phyloP scores from a whole-genome alignment of 768 basidiomycete species.

The Heimioporus sp. region DNA sequence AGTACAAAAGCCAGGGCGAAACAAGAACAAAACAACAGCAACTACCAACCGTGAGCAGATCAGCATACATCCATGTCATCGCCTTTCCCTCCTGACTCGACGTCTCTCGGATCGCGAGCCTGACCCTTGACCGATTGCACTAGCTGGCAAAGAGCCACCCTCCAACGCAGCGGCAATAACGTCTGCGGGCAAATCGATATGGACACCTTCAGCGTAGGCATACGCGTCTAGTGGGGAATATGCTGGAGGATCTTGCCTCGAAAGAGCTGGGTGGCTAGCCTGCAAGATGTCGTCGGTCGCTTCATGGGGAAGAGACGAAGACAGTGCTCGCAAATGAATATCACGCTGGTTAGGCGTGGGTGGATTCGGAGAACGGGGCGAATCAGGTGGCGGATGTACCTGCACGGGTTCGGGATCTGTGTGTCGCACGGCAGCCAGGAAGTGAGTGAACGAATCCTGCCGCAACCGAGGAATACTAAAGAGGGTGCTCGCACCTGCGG shows the following conservation, averaged over 20 bases:
- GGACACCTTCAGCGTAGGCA: conserved; percentile 84
- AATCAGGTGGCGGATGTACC: conserved; percentile 77
- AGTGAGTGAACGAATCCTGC: conserved; percentile 64
- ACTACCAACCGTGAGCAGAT: conserved; percentile 11
- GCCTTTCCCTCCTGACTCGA: conserved; percentile 51
- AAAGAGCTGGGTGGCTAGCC: conserved; percentile 32
- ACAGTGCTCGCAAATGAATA: conserved; percentile 72
- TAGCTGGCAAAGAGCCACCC: conserved; percentile 60
- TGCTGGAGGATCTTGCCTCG: conserved; percentile 73
- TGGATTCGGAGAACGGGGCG: conserved; percentile 74
- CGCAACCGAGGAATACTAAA: conserved; percentile 73
- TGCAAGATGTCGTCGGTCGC: conserved; percentile 25
- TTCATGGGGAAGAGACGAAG: conserved; percentile 17
- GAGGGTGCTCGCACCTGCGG: conserved; percentile 81
- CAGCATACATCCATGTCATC: conserved; percentile 15
- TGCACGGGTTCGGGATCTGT: conserved; percentile 69
- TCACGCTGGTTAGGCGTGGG: conserved; percentile 84
- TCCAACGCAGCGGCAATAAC: conserved; percentile 89
- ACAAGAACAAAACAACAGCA: conserved; percentile 3
- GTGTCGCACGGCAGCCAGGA: conserved; percentile 54
- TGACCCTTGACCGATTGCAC: conserved; percentile 49
- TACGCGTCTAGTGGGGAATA: conserved; percentile 90
- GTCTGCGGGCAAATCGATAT: conserved; percentile 89
- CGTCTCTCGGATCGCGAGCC: conserved; percentile 54
- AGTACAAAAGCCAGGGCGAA: background rate